phyloP scores from a whole-genome alignment of 148 eudicot species.

The Nepenthes gracilis region DNA sequence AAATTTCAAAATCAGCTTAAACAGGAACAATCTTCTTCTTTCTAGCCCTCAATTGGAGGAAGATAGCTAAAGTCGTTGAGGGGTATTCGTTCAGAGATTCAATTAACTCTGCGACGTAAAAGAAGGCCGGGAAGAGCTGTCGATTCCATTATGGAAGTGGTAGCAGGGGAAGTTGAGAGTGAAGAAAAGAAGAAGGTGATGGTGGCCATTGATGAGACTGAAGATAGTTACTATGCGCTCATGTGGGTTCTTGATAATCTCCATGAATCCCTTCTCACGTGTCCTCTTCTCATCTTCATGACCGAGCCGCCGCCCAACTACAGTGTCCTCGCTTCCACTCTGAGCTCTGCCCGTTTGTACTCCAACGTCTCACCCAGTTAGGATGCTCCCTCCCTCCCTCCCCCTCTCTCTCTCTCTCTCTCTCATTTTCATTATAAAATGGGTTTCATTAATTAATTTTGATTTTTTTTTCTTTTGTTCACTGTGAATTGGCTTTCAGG shows the following conservation, averaged over 20 bases:
- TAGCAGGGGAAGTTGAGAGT: background rate
- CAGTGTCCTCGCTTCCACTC: slow-evolving; percentile 18
- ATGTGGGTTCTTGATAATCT: slow-evolving; percentile 30
- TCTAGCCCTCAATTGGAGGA: no score
- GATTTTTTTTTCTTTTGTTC: background rate
- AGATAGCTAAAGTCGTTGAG: no score
- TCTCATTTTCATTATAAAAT: background rate
- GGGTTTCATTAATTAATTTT: background rate
- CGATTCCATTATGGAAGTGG: background rate
- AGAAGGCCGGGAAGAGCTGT: no score
- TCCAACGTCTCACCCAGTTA: slow-evolving; percentile 15
- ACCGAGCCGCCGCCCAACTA: slow-evolving; percentile 11
- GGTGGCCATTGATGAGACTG: slow-evolving; percentile 28
- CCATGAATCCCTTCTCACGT: slow-evolving; percentile 7
- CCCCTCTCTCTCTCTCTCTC: background rate
- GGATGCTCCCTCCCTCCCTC: background rate
- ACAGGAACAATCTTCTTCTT: no score
- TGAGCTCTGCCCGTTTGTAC: slow-evolving; percentile 22
- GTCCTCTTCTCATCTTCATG: slow-evolving; percentile 16
- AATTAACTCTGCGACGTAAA: no score
- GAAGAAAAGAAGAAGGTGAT: slow-evolving; percentile 24
- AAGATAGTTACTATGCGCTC: slow-evolving; percentile 19
- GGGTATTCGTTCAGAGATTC: no score
- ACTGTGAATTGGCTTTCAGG: no score
- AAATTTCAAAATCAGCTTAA: no score